Evolutionary conservation across 768 basidiomycete species (phyloP), one percentile per base, ranked within the genome.

Genomic region (Russula emetica): DNA sequence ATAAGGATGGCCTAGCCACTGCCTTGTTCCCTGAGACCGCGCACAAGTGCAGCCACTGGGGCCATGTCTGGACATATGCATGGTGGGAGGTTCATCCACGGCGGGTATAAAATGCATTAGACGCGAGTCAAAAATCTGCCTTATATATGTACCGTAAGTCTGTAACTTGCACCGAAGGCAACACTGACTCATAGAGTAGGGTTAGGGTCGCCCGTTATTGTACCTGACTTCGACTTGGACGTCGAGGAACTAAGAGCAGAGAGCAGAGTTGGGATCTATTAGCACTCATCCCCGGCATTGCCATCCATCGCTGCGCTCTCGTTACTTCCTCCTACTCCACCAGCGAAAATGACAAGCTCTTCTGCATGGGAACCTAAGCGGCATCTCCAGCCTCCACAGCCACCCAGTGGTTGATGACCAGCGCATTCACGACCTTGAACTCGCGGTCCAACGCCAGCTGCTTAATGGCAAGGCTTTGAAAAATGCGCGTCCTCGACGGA

Each of bases 401-500:
- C 93, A 2, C 91, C n/a, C 94, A 47, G 85, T 87, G 2, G 79
- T 83, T 22, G 94, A 95, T 69, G 89, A 92, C 64, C 80, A 83
- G 6, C 86, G 86, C 72, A 72, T 87, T 52, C 80, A 87, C 52
- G 90, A 95, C 69, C 85, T 87, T 64, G 92, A 95, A 70, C 78
- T 91, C 66, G 91, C 90, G 1, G 85, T 81, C 69, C 85, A 83
- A 32, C 77, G 86, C 54, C 86, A 85, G 71, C 76, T 84, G 69
- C 78, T 90, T 66, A 92, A 93, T 70, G 91, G 92, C 3, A 91
- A 90, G 73, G 77, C 85, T 20, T 82, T 89, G 66, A 96, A 93
- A 81, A 95, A 94, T 79, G 94, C 91, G 53, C 83, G 94, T 65
- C 94, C 97, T 24, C 78, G 95, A 60, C 78, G 94, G 76, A 98